A percentile compares a stretch with the other conserved stretches of the same genome.
Conservation (phyloP, 176 grass and related monocot species). For the Ampelocalamus luodianensis region DNA sequence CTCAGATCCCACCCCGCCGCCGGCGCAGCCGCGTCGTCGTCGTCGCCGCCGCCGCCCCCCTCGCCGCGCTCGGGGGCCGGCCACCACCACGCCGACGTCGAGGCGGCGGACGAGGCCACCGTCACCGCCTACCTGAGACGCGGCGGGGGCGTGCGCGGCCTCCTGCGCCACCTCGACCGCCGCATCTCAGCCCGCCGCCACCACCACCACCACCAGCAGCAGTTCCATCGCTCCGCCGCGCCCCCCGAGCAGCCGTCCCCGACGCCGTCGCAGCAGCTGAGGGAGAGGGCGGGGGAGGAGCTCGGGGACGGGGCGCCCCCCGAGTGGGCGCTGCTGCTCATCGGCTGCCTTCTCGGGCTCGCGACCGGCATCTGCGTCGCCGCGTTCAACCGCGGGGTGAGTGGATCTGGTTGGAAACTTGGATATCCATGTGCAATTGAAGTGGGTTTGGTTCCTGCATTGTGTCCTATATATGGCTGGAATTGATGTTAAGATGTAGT, state of each 20-base stretch:
- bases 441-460: not conserved
- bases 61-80: conserved; percentile 36
- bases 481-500: not conserved
- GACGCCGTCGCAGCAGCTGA: conserved; percentile 13
- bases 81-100: conserved; percentile 37
- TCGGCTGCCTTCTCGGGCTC: conserved; percentile 92
- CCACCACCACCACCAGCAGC: conserved; percentile 42
- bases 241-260: conserved; percentile 27
- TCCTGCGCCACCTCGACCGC: conserved; percentile 83
- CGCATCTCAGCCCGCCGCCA: conserved; percentile 60
- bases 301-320: conserved; percentile 83
- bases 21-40: not conserved
- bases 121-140: conserved; percentile 56
- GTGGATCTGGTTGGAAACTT: not conserved
- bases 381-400: conserved; percentile 92
- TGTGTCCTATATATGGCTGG: not conserved
- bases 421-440: not conserved
- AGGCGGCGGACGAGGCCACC: conserved; percentile 36
- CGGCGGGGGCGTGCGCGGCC: conserved; percentile 62
- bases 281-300: conserved; percentile 56
- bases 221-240: conserved; percentile 39
- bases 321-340: conserved; percentile 95
- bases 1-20: conserved; percentile 40
- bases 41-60: conserved; percentile 35
- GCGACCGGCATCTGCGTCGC: conserved; percentile 96